Conservation (phyloP, 768 basidiomycete genomes). For the Lactarius sanguifluus region DNA sequence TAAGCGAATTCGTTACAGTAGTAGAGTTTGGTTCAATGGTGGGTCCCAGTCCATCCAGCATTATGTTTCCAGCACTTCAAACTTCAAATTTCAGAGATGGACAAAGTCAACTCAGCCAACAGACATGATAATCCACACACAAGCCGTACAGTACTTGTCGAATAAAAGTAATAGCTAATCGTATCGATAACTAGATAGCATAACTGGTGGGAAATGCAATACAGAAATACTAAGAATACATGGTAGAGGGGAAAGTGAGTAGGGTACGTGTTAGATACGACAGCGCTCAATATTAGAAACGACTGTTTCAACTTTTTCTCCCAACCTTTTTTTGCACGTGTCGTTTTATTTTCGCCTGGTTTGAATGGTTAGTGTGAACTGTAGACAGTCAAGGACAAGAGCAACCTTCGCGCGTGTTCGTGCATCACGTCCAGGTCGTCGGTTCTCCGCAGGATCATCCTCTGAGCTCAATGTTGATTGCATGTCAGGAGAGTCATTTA, state of each 20-base stretch:
- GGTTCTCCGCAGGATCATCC: conserved; percentile 29
- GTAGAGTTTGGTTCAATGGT: background rate
- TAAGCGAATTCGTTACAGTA: too few species aligned
- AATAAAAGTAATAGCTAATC: background rate
- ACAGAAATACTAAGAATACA: conserved; percentile 12
- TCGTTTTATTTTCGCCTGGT: conserved; percentile 36
- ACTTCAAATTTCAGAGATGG: background rate
- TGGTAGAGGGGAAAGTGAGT: background rate
- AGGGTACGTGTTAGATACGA: conserved; percentile 10
- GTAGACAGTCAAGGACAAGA: background rate
- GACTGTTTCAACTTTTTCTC: conserved; percentile 14
- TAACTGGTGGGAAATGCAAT: conserved; percentile 4
- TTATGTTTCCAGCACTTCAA: background rate
- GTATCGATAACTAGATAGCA: conserved; percentile 10
- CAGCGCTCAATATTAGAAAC: background rate
- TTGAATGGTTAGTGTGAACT: background rate
- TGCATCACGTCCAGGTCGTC: conserved; percentile 36
- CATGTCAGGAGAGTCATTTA: conserved; percentile 9
- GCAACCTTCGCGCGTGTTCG: conserved; percentile 39
- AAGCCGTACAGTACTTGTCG: background rate
- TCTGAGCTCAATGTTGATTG: conserved; percentile 28
- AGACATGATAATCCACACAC: background rate
- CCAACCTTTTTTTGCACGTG: conserved; percentile 31
- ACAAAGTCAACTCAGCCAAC: background rate
- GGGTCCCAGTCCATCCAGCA: background rate